These are phyloP conservation scores for Afroboletus lepidellus DNA, from an alignment of 1,284 basidiomycete species.

Conservation along the genomic window DNA sequence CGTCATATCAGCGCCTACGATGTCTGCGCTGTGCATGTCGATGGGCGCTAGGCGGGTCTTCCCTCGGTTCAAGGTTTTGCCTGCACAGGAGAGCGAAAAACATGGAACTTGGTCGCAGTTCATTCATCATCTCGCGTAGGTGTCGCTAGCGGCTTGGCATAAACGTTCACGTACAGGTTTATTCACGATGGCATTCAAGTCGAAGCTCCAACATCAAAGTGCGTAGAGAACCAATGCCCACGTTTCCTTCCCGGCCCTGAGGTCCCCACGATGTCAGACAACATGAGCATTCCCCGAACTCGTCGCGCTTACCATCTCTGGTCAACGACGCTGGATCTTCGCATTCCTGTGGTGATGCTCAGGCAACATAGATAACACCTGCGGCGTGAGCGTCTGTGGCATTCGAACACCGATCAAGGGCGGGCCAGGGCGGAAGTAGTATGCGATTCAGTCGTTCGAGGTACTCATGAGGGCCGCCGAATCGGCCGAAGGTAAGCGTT, in stretches of 20 bases:
- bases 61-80: background rate
- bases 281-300: background rate
- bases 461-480: background rate
- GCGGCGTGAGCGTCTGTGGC: background rate
- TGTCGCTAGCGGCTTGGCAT: background rate
- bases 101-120: background rate
- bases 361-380: background rate
- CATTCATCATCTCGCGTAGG: background rate
- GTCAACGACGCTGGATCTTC: background rate
- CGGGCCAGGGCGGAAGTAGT: too few relatives aligned
- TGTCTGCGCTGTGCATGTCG: background rate
- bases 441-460: too few relatives aligned
- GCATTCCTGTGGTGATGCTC: background rate
- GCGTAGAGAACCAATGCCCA: background rate
- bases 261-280: background rate
- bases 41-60: background rate
- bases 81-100: background rate
- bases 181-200: background rate
- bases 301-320: background rate
- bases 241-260: background rate
- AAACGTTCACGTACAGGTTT: background rate
- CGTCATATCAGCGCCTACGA: background rate
- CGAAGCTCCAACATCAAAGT: background rate
- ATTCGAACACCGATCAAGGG: background rate
- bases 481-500: background rate